These are phyloP conservation scores for Pichia sp. DNA, from an alignment of 1,139 yeast species.

Conservation along the genomic window DNA sequence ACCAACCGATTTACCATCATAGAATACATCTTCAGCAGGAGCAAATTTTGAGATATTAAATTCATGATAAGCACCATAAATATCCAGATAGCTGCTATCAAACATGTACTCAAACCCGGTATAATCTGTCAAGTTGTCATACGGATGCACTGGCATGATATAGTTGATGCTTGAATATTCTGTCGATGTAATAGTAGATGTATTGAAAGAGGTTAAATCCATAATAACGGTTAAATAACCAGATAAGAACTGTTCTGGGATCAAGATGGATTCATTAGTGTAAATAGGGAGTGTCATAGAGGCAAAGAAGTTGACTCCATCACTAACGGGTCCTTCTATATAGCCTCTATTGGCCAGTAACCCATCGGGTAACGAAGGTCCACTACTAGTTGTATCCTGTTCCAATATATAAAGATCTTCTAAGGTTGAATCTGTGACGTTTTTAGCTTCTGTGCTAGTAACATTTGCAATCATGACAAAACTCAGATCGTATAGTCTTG, in stretches of 20 bases:
- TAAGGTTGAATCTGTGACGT: conserved; percentile 36
- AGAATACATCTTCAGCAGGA: conserved; percentile 27
- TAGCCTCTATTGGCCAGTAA: conserved; percentile 40
- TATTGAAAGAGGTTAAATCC: conserved; percentile 51
- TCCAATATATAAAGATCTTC: conserved; percentile 40
- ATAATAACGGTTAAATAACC: conserved; percentile 74
- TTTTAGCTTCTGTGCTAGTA: conserved; percentile 37
- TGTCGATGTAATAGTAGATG: conserved; percentile 48
- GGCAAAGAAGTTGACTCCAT: conserved; percentile 42
- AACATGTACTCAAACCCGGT: conserved; percentile 40
- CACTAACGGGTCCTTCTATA: conserved; percentile 58
- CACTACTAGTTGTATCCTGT: conserved; percentile 1
- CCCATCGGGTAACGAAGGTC: conserved; percentile 36
- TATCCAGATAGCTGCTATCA: conserved; percentile 2
- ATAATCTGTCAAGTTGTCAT: conserved; percentile 26
- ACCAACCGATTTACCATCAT: conserved; percentile 38
- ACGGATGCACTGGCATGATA: conserved; percentile 33
- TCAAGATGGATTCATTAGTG: conserved; percentile 68
- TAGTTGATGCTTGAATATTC: conserved; percentile 43
- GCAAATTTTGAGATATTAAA: conserved; percentile 18
- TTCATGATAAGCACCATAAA: background rate
- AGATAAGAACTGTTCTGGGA: conserved; percentile 55
- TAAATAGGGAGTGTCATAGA: conserved; percentile 70
- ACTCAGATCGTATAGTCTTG: conserved; percentile 60
- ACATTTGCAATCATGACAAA: conserved; percentile 21